Base-by-base conservation (phyloP, 768 basidiomycete species). In the Lactifluus subvellereus region DNA sequence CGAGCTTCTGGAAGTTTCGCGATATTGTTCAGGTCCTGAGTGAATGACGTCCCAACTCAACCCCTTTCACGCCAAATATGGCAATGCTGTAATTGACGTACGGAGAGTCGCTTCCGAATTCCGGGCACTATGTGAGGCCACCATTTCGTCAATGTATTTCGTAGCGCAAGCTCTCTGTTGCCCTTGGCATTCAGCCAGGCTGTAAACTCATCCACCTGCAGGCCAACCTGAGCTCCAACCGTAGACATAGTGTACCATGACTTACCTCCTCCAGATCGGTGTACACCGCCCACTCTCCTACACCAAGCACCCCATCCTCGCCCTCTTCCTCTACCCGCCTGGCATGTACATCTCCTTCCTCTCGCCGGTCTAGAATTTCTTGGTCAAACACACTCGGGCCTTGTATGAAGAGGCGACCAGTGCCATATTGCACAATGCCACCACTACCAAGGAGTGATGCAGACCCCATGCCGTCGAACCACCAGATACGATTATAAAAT, bases 401-500 rank as follows among this genome's bases (percentile, higher is more conserved):
- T 74, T 99, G 97, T 33, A 99, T 74, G 72, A 98, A 97, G 53
- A 99, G 71, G 57, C 96, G 79, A 6, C 94, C 97, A 20, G 94
- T 87, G 10, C 94, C 93, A 70, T 92, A 96, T 72, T 88, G 82
- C 33, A 88, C 82, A 33, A 85, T 82, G 4, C 89, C 90, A 16
- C 90, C 90, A 66, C 84, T 86, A 45, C 86, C 88, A 61, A 93
- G 78, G 57, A 96, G 75, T 50, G 88, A 86, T 52, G 86, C 87
- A 6, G 87, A 86, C 7, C 96, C 96, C 80, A 94, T 83, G 10
- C 96, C 96, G 74, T 99, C 96, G 72, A 98, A 92, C 96, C 96
- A 99, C 96, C 96, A 99, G 62, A 97, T 80, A 37, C 91, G 85
- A 72, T 97, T 96, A 71, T 91, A 89, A 75, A 98, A 99, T 57